A percentile compares a stretch with the other conserved stretches of the same genome.
phyloP scores from a whole-genome alignment of 257 asterid genomes.

The Gentiana macrophylla region DNA sequence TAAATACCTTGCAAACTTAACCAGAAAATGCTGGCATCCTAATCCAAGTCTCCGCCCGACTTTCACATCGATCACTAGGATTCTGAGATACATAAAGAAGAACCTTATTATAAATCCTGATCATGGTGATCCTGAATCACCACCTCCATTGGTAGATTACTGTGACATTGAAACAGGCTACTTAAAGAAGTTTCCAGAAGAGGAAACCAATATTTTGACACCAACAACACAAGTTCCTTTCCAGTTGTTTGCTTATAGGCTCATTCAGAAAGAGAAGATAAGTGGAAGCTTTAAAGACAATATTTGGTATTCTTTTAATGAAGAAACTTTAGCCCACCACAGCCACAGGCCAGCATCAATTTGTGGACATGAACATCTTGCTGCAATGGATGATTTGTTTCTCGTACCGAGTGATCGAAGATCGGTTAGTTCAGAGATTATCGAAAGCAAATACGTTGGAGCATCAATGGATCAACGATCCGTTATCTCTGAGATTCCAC shows the following conservation, averaged over 20 bases:
- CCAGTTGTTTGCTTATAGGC: constrained; percentile 56
- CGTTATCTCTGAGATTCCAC: constrained; percentile 48
- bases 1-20: constrained; percentile 55
- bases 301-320: constrained; percentile 35
- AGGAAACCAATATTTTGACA: constrained; percentile 19
- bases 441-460: constrained; percentile 29
- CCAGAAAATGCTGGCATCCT: constrained; percentile 79
- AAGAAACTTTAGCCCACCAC: constrained; percentile 12
- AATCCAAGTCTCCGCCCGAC: constrained; percentile 54
- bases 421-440: constrained; percentile 60
- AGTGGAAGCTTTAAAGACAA: constrained; percentile 17
- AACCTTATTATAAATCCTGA: constrained; percentile 58
- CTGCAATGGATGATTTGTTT: constrained; percentile 65
- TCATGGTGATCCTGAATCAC: constrained; percentile 69
- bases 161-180: constrained; percentile 59
- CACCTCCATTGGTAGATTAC: constrained; percentile 77
- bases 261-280: constrained; percentile 54
- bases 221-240: constrained; percentile 64
- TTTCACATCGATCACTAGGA: constrained; percentile 65
- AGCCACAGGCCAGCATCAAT: constrained; percentile 25
- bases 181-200: constrained; percentile 32
- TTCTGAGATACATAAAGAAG: constrained; percentile 66
- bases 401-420: constrained; percentile 43
- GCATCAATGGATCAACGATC: constrained; percentile 39
- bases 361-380: constrained; percentile 43